Base-by-base conservation (phyloP, 2,329 filamentous ascomycete genomes). In the Curvularia spicifera region DNA sequence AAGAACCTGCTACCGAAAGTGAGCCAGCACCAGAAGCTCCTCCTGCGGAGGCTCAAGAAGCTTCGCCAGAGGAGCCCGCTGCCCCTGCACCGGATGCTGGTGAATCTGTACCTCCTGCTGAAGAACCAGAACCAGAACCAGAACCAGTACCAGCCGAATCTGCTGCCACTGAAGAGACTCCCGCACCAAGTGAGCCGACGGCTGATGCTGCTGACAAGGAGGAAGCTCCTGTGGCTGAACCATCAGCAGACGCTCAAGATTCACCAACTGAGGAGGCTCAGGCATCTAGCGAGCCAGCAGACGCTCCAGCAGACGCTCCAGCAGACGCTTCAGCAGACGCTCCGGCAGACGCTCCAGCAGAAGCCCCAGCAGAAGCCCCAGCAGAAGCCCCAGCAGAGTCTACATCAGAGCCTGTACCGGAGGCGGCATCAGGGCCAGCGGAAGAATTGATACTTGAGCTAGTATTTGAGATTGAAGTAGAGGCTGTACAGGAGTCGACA, bases 151-250 rank as follows among this genome's bases (percentile, higher is more conserved):
- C 42, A 2, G 28, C 15, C 13, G 56, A 55, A 39, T 15, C 53
- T 6, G 50, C 26, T 6, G 22, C 40, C 5, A 45, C 51, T 8
- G 57, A 52, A 12, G 39, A 42, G 9, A 9, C 22, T 44, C 40
- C 46, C 15, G 22, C 59, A 33, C 44, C 49, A 20, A 35, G 12
- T 12, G 55, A 56, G 47, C 31, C 54, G 18, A n/a, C 53, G 6
- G 26, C 31, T 9, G 53, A 48, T 8, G 26, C 46, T n/a, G 13
- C 24, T 29, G 18, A 26, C 13, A 31, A 44, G 35, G 35, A 26
- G 10, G 43, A 53, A 28, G 12, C 24, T 24, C 35, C 42, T 28
- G 26, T 18, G 2, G 31, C 37, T 24, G 53, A 53, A n/a, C 33
- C 33, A 37, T 31, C 48, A 8, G 6, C 20, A 10, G 55, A 49